phyloP scores from a whole-genome alignment of 306 rosid genomes.

The Psophocarpus tetragonolobus region DNA sequence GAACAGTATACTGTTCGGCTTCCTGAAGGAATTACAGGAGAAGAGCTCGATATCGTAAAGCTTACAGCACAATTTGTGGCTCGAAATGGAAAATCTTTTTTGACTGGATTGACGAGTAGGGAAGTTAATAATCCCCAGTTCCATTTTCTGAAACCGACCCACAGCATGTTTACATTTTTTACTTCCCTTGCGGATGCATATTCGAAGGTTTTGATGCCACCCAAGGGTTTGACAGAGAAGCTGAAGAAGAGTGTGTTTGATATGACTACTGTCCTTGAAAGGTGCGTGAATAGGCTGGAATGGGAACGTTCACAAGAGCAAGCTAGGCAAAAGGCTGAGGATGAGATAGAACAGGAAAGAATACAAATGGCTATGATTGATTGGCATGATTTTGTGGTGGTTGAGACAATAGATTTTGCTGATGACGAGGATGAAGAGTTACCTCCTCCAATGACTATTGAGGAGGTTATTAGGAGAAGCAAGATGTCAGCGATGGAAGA shows the following conservation, averaged over 20 bases:
- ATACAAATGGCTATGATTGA: constrained; percentile 96
- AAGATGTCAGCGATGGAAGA: constrained; percentile 72
- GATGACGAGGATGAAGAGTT: constrained; percentile 96
- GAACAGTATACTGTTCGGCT: constrained; percentile 93
- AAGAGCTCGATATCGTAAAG: constrained; percentile 89
- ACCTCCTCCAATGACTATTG: constrained; percentile 93
- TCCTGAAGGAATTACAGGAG: constrained; percentile 97
- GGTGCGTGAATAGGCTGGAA: constrained; percentile 85
- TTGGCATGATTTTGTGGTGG: constrained; percentile 99
- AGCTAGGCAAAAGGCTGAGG: constrained; percentile 93
- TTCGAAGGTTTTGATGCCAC: constrained; percentile 95
- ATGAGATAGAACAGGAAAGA: constrained; percentile 95
- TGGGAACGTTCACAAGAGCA: constrained; percentile 98
- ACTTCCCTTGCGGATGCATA: constrained; percentile 94
- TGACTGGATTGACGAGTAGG: constrained; percentile 90
- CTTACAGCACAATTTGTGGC: constrained; percentile 98
- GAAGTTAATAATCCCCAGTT: constrained; percentile 88
- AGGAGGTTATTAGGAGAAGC: constrained; percentile 95
- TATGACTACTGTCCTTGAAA: constrained; percentile 89
- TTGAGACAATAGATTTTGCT: constrained; percentile 87
- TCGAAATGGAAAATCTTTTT: constrained; percentile 88
- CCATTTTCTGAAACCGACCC: constrained; percentile 94
- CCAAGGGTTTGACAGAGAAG: constrained; percentile 76
- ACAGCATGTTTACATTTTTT: constrained; percentile 93
- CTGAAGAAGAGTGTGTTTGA: constrained; percentile 75